Base-by-base conservation (phyloP, 2,329 filamentous ascomycete species). In the Sclerotinia spermophila region DNA sequence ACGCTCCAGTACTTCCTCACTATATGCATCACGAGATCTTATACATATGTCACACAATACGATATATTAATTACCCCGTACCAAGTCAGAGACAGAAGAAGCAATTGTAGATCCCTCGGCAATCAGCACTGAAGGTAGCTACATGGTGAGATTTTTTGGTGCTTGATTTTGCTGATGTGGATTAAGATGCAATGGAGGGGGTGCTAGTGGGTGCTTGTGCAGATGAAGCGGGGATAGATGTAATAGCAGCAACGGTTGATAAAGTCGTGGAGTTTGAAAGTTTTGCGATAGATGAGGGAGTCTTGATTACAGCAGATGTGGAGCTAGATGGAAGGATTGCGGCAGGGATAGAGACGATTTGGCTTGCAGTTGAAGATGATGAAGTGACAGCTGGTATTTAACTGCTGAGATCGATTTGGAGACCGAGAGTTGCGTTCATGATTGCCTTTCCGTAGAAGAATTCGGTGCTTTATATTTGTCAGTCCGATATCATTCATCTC, bases 391-490 rank as follows among this genome's bases (percentile, higher is more conserved):
- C 55, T 21, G 30, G 30, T 58, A 38, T 58, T 58, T 58, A 13
- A 38, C 55, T 33, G 55, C 33, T 21, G 55, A 61, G 58, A 30
- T 61, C 40, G 27, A 61, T 61, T 61, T 61, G 58, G 2, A 61
- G 58, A 42, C 58, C 58, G 8, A 61, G 58, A 4, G 58, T 61
- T 13, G 58, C 58, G 17, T 61, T 61, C 17, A 61, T 40, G 2
- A 61, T 44, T 44, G 38, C n/a, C n/a, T 30, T 61, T 44, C 58
- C 58, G 17, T 61, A 61, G n/a, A 61, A 61, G n/a, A 61, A 61
- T 44, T 61, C 58, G 38, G 58, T 61, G 3, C 58, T 61, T 61
- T 24, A 1, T 27, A 19, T 53, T 27, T 40, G n/a, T 61, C 19
- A 61, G 58, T 30, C 24, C 40, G 13, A 17, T 21, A 5, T 27